Evolutionary conservation across 2,329 filamentous ascomycete species (phyloP).

Genomic region (Teratosphaeria epicoccoides): DNA sequence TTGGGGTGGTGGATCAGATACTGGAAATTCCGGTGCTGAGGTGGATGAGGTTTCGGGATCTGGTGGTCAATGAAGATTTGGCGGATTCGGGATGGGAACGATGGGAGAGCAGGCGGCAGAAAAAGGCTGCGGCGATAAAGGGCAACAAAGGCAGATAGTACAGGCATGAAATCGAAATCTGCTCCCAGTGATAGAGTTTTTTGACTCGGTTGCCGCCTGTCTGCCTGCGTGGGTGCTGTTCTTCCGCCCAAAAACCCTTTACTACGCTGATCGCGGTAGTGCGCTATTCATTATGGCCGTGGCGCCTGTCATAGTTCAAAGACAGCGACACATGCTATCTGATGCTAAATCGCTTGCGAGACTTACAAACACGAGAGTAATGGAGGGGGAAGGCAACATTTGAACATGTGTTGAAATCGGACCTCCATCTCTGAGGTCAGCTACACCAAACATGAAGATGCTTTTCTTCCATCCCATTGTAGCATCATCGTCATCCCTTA

Average conservation of each 20-base stretch:
- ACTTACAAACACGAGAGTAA: neutral
- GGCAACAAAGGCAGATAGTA: constrained; percentile 1
- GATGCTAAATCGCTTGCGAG: too few species aligned
- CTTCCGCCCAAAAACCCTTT: too few species aligned
- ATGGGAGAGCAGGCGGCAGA: constrained; percentile 55
- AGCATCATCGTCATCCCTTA: constrained; percentile 1
- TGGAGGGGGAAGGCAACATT: neutral
- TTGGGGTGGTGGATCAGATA: constrained; percentile 61
- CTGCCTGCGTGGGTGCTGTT: too few species aligned
- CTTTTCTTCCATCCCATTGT: constrained; percentile 4
- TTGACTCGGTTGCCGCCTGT: too few species aligned
- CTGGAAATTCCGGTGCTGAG: constrained; percentile 55
- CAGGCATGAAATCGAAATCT: neutral
- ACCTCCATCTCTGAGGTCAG: neutral
- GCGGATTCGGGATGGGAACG: constrained; percentile 88
- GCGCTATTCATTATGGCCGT: too few species aligned
- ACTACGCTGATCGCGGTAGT: too few species aligned
- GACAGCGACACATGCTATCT: too few species aligned
- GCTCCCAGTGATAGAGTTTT: too few species aligned
- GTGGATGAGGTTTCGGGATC: constrained; percentile 64
- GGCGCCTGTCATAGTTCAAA: too few species aligned
- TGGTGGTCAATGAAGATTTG: constrained; percentile 79
- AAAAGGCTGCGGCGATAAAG: neutral
- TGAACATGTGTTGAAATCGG: neutral
- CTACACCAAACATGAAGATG: constrained; percentile 4